Base-by-base conservation (phyloP, 208 protist species). In the Borovskyia barvae region DNA sequence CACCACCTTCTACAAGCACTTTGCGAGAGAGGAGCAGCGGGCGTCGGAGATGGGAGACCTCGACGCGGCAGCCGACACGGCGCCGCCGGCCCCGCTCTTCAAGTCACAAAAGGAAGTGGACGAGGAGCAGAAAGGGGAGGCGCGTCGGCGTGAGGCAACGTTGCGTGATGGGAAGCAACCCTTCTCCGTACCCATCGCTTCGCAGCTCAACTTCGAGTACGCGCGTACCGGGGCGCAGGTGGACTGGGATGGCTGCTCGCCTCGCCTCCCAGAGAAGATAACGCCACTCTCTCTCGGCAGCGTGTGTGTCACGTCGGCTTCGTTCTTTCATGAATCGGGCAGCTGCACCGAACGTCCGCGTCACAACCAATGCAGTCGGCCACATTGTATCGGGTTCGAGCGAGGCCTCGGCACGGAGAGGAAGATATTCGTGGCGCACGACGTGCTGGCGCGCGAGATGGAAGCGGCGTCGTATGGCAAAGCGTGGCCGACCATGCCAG, bases 311-410 rank as follows among this genome's bases (percentile, higher is more conserved):
- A 86, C 79, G 5, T 74, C 71, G 11, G 46, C 70, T 14, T 66
- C 72, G 6, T 82, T 82, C 37, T 54, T 81, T 14, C 59, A 69
- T 47, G 71, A 78, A 43, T 66, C 58, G 15, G 79, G 57, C 17
- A 48, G 32, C 36, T 86, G 79, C 49, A 80, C 60, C 9, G 79
- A 86, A 56, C 66, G 24, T 14, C 14, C 61, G 17, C 49, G 53
- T 11, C 47, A 52, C 39, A 80, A 62, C 48, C 79, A 86, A 58
- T 86, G 79, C 51, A 64, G 62, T n/a, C 79, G 79, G 0, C 75
- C 71, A 12, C 71, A 77, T 43, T 86, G 79, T 58, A 65, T 30
- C n/a, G 54, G 25, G 63, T 68, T 78, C 25, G 15, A 36, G 28
- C 33, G 35, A 15, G 33, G 43, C 26, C 39, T 68, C 30, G 60